Percentiles rank a stretch among this genome's conserved stretches.
Conservation (phyloP, 2,329 filamentous ascomycete species). For the Xylariaceae sp. region DNA sequence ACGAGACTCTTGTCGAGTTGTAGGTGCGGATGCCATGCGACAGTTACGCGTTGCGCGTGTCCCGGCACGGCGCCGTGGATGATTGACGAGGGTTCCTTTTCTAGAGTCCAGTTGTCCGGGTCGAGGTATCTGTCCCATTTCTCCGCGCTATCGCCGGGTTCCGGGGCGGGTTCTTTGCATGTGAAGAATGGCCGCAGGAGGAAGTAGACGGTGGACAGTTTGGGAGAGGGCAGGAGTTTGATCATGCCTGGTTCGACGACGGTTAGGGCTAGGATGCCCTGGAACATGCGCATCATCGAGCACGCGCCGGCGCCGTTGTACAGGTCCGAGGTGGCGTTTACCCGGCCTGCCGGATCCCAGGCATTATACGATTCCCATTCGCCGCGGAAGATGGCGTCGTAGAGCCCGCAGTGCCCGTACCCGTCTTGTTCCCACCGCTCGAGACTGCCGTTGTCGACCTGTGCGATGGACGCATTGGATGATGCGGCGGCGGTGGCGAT, state of each 20-base stretch:
- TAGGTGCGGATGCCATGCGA: slow-evolving; percentile 54
- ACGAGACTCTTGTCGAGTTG: slow-evolving; percentile 49
- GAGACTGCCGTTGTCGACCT: slow-evolving; percentile 65
- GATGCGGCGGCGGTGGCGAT: slow-evolving; percentile 31
- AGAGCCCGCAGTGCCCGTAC: slow-evolving; percentile 55
- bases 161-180: slow-evolving; percentile 40
- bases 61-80: slow-evolving; percentile 55
- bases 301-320: slow-evolving; percentile 55
- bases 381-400: slow-evolving; percentile 49
- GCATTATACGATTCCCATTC: slow-evolving; percentile 53
- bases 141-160: slow-evolving; percentile 24
- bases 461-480: slow-evolving; percentile 53
- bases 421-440: slow-evolving; percentile 68
- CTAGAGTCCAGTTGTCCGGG: slow-evolving; percentile 38
- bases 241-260: slow-evolving; percentile 46
- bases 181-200: slow-evolving; percentile 50
- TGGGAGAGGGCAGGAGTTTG: slow-evolving; percentile 43
- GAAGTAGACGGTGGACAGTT: slow-evolving; percentile 45
- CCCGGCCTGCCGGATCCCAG: slow-evolving; percentile 50
- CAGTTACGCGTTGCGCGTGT: slow-evolving; percentile 53
- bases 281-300: slow-evolving; percentile 56
- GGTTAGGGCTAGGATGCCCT: slow-evolving; percentile 51
- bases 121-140: slow-evolving; percentile 49
- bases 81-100: slow-evolving; percentile 48
- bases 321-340: slow-evolving; percentile 49